A percentile compares a stretch with the other conserved stretches of the same genome.
Evolutionary conservation across 1,139 yeast species (phyloP).

Genomic region (Debaryomycetaceae sp.): DNA sequence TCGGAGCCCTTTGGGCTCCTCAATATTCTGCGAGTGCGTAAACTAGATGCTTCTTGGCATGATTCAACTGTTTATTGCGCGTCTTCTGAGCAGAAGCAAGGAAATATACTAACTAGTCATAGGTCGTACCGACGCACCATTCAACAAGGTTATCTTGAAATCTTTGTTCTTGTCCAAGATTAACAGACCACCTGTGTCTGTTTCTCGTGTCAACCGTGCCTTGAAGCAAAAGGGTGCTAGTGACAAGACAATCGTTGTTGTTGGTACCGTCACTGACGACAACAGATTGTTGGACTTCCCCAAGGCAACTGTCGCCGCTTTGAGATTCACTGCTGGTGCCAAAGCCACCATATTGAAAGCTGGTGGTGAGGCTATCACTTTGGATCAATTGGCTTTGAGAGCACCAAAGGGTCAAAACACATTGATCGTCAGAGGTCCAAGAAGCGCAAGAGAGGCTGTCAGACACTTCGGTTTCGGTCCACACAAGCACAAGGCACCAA

Average conservation of each 20-base stretch:
- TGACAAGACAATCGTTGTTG: conserved; percentile 93
- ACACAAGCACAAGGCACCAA: conserved; percentile 99
- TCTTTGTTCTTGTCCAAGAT: conserved; percentile 95
- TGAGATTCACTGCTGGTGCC: conserved; percentile 99
- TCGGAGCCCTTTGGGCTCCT: not conserved
- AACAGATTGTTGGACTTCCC: conserved; percentile 91
- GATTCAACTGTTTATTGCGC: conserved; percentile 33
- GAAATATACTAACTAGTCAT: conserved; percentile 42
- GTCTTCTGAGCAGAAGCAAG: conserved; percentile 57
- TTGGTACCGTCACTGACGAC: conserved; percentile 99
- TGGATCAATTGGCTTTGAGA: conserved; percentile 98
- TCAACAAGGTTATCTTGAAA: conserved; percentile 96
- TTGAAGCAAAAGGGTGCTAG: conserved; percentile 80
- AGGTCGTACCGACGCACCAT: conserved; percentile 98
- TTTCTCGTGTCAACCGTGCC: conserved; percentile 86
- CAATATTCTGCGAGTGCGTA: conserved; percentile 59
- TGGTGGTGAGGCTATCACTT: conserved; percentile 99
- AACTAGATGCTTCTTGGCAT: conserved; percentile 7
- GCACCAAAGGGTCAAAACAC: conserved; percentile 99
- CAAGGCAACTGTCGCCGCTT: conserved; percentile 97
- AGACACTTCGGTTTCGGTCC: conserved; percentile 99
- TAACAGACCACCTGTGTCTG: conserved; percentile 99
- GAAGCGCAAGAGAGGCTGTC: conserved; percentile 98
- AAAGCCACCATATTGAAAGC: conserved; percentile 95
- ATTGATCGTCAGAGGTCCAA: conserved; percentile 96